Evolutionary conservation across 768 basidiomycete species (phyloP).

Genomic region (Leccinum rimulosum): DNA sequence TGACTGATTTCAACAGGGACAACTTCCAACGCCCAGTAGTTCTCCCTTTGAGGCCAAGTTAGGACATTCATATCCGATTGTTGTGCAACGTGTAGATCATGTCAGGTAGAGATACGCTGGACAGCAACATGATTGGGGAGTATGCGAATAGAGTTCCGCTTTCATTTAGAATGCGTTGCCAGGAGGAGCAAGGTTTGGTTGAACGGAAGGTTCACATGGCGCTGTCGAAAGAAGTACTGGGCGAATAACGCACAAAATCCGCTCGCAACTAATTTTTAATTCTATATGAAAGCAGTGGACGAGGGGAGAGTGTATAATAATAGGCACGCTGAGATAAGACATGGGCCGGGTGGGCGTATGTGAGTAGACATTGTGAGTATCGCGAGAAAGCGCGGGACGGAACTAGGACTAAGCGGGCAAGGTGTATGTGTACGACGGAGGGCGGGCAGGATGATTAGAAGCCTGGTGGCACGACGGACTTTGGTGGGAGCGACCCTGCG

Average conservation of each 20-base stretch:
- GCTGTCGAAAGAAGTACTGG: slow-evolving; percentile 9
- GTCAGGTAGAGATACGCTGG: slow-evolving; percentile 15
- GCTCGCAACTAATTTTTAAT: slow-evolving; percentile 3
- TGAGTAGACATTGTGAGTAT: slow-evolving; percentile 7
- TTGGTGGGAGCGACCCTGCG: slow-evolving; percentile 41
- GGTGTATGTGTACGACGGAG: slow-evolving; percentile 1
- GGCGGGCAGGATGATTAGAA: slow-evolving; percentile 46
- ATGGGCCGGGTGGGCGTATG: slow-evolving; percentile 13
- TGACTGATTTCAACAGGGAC: slow-evolving; percentile 41
- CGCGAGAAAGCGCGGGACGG: slow-evolving; percentile 15
- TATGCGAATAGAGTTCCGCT: slow-evolving; percentile 25
- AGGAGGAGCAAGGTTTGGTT: slow-evolving; percentile 22
- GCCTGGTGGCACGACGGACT: slow-evolving; percentile 79
- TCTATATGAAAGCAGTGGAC: slow-evolving; percentile 17
- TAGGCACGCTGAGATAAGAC: slow-evolving; percentile 29
- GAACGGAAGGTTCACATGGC: slow-evolving; percentile 19
- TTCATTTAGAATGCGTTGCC: slow-evolving; percentile 30
- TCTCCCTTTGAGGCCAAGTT: slow-evolving; percentile 51
- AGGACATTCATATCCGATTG: slow-evolving; percentile 30
- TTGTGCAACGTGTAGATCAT: slow-evolving; percentile 28
- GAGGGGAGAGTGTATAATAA: slow-evolving; percentile 30
- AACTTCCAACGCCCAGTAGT: slow-evolving; percentile 69
- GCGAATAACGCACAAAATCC: slow-evolving; percentile 26
- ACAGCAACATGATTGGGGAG: slow-evolving; percentile 7
- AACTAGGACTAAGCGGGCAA: slow-evolving; percentile 7